Evolutionary conservation across 768 basidiomycete genomes (phyloP).

Genomic region (Phylloporus sp.): DNA sequence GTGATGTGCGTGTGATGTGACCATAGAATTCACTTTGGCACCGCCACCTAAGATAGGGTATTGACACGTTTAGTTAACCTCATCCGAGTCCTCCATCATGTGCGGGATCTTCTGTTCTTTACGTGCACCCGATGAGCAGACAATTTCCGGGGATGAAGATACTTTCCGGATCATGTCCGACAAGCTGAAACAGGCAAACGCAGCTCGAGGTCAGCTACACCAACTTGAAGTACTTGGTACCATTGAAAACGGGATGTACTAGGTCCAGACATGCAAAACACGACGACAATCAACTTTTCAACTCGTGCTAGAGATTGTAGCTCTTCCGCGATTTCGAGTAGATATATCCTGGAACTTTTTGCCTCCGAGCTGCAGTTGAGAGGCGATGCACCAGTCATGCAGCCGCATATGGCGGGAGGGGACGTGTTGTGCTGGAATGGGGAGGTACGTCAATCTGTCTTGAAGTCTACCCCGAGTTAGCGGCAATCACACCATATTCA

Average conservation of each 20-base stretch:
- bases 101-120: slow-evolving; percentile 66
- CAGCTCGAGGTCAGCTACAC: slow-evolving; percentile 47
- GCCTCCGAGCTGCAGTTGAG: slow-evolving; percentile 75
- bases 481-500: neutral
- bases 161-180: slow-evolving; percentile 23
- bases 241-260: slow-evolving; percentile 1
- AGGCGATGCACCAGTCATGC: slow-evolving; percentile 52
- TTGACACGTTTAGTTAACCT: neutral
- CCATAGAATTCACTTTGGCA: too few species aligned
- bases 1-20: too few species aligned
- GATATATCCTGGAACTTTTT: slow-evolving; percentile 47
- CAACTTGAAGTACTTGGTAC: neutral
- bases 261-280: slow-evolving; percentile 67
- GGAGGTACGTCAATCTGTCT: slow-evolving; percentile 47
- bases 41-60: too few species aligned
- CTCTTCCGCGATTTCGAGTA: slow-evolving; percentile 1
- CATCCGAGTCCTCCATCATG: slow-evolving; percentile 38
- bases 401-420: slow-evolving; percentile 61
- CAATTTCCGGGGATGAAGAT: slow-evolving; percentile 1
- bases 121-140: slow-evolving; percentile 13
- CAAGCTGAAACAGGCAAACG: slow-evolving; percentile 47
- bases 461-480: neutral
- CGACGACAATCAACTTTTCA: slow-evolving; percentile 21
- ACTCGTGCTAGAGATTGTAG: slow-evolving; percentile 3
- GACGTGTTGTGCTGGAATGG: slow-evolving; percentile 84